A percentile compares a stretch with the other conserved stretches of the same genome.
Evolutionary conservation across 2,329 filamentous ascomycete species (phyloP).

Genomic region (Neofusicoccum cordaticola): DNA sequence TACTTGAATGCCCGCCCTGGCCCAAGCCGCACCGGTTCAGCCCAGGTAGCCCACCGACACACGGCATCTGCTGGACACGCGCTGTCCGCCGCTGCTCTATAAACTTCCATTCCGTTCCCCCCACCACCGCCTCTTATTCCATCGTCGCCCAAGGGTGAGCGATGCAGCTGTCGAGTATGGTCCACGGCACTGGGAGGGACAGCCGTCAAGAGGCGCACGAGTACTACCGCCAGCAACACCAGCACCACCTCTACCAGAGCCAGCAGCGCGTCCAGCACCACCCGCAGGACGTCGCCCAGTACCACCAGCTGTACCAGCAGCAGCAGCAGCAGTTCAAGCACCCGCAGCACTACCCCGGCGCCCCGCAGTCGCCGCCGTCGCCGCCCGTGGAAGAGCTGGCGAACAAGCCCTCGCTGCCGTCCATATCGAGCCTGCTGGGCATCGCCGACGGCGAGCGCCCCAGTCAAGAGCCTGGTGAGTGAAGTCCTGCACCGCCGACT

Average conservation of each 20-base stretch:
- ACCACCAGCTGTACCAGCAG: constrained; percentile 21
- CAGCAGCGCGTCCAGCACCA: constrained; percentile 18
- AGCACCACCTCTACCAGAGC: constrained; percentile 19
- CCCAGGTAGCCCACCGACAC: constrained; percentile 14
- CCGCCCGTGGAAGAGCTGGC: constrained; percentile 68
- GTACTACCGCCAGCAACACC: constrained; percentile 18
- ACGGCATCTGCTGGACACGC: constrained; percentile 6
- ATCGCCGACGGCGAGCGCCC: constrained; percentile 70
- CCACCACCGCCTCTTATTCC: constrained; percentile 13
- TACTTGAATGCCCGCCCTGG: constrained; percentile 36
- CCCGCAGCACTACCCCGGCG: constrained; percentile 26
- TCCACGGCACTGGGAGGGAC: constrained; percentile 41
- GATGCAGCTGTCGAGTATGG: constrained; percentile 45
- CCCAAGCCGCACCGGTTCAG: constrained; percentile 16
- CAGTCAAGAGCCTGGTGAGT: constrained; percentile 41
- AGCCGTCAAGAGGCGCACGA: constrained; percentile 32
- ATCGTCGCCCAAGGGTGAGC: constrained; percentile 19
- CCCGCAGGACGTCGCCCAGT: constrained; percentile 34
- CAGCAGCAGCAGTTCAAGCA: constrained; percentile 20
- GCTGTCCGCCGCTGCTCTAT: constrained; percentile 12
- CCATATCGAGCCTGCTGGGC: constrained; percentile 85
- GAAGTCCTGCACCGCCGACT: neutral
- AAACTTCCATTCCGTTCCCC: constrained; percentile 20
- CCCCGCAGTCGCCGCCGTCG: constrained; percentile 66
- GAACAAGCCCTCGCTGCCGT: constrained; percentile 80